phyloP scores from a whole-genome alignment of 257 asterid species.

The Asclepias syriaca region DNA sequence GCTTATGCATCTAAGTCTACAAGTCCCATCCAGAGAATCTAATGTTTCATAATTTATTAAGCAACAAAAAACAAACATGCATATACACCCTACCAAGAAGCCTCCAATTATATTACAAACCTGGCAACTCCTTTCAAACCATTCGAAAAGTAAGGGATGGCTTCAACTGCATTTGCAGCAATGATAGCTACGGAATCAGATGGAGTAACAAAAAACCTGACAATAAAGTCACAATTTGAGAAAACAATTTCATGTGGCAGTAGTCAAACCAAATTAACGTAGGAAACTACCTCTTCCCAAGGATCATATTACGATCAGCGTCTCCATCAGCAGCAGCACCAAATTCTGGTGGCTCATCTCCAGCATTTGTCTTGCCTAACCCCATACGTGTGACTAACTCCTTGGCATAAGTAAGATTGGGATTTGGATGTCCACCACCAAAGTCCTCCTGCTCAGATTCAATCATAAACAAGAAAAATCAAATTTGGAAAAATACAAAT shows the following conservation, averaged over 20 bases:
- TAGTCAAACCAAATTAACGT: slow-evolving; percentile 7
- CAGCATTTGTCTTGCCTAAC: slow-evolving; percentile 57
- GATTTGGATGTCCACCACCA: slow-evolving; percentile 99
- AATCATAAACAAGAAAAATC: slow-evolving; percentile 8
- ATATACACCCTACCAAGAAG: slow-evolving; percentile 2
- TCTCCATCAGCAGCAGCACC: slow-evolving; percentile 99
- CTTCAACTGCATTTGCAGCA: slow-evolving; percentile 90
- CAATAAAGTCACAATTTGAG: slow-evolving; percentile 7
- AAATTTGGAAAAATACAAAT: neutral
- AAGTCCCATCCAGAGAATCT: neutral
- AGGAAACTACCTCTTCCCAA: slow-evolving; percentile 68
- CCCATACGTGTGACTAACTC: slow-evolving; percentile 98
- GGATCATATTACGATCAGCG: slow-evolving; percentile 97
- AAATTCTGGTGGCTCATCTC: slow-evolving; percentile 87
- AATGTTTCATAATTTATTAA: neutral
- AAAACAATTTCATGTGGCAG: slow-evolving; percentile 9
- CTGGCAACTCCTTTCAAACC: slow-evolving; percentile 99
- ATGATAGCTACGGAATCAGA: slow-evolving; percentile 98
- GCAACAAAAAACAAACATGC: neutral
- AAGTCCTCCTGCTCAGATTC: slow-evolving; percentile 78
- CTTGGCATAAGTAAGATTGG: slow-evolving; percentile 94
- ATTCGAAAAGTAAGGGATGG: slow-evolving; percentile 91
- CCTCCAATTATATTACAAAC: slow-evolving; percentile 22
- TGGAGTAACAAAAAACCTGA: slow-evolving; percentile 95
- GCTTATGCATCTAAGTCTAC: slow-evolving; percentile 4